Base-by-base conservation (phyloP, 1,284 basidiomycete genomes). In the Ceratobasidium sp. region DNA sequence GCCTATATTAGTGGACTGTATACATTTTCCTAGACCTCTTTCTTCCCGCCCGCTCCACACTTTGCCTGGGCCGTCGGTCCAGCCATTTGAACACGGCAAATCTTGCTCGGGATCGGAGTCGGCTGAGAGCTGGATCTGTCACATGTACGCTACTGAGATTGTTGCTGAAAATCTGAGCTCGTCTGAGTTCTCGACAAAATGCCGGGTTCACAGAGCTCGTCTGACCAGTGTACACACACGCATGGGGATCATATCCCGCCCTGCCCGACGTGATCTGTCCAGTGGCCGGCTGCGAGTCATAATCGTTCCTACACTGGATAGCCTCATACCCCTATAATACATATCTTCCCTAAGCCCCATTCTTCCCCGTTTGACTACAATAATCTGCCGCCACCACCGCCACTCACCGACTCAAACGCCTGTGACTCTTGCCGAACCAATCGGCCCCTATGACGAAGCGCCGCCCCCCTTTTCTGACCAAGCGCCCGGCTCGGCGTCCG, bases 101-200 rank as follows among this genome's bases (percentile, higher is more conserved):
- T 32, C 52, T 32, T 2, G 28, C 52, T 55, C 48, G 48, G 48
- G 21, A 52, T 52, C 48, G 8, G 48, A 8, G 5, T 30, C 4
- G 10, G 4, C 8, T 23, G 23, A 6, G 21, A 52, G 3, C 9
- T 10, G 9, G 28, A 52, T 28, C 48, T 18, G 21, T 52, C 16
- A 16, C 48, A 52, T 52, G 16, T 52, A 52, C 48, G 48, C 48
- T 55, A 55, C 52, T 55, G 52, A 55, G 52, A 55, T 55, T 55
- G 30, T 6, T 1, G 18, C 52, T 55, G 52, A 55, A 55, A 55
- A 55, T 55, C 28, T 6, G 52, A 55, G 30, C 52, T 55, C 28
- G 52, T 21, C 52, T 55, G 28, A 32, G 52, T 55, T 55, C 52
- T 30, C 28, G 34, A 32, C 10, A 12, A 55, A 32, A 32, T 34